Percentiles rank a stretch among this genome's conserved stretches.
These are phyloP conservation scores for Candida smagusa DNA, from an alignment of 1,139 yeast genomes.

Conservation along the genomic window DNA sequence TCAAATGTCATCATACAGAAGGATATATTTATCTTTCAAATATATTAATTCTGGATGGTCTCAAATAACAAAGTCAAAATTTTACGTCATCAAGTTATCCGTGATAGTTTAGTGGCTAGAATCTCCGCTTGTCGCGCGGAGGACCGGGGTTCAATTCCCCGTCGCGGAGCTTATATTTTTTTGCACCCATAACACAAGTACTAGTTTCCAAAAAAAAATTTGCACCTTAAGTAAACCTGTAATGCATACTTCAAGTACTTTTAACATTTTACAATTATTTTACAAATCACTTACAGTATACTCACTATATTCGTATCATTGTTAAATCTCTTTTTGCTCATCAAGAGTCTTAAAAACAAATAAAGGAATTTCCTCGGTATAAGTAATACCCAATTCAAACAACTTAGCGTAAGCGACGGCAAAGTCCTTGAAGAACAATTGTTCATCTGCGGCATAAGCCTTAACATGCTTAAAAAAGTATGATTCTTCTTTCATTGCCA, in stretches of 20 bases:
- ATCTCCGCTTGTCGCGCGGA: constrained; percentile 55
- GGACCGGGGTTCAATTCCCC: constrained; percentile 73
- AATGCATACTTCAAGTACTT: no score
- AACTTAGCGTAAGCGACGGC: constrained; percentile 65
- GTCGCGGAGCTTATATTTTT: constrained; percentile 62
- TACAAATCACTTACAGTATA: no score
- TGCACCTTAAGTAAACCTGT: no score
- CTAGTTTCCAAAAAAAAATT: no score
- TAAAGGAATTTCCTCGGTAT: constrained; percentile 44
- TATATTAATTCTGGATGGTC: no score
- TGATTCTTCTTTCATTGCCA: constrained; percentile 66
- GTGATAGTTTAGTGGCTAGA: constrained; percentile 49
- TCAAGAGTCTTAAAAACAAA: constrained; percentile 66
- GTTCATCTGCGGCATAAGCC: constrained; percentile 69
- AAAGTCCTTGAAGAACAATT: constrained; percentile 69
- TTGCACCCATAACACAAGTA: no score
- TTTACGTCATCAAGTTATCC: constrained; percentile 20
- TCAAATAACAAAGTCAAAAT: no score
- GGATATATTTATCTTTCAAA: no score
- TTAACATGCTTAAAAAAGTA: constrained; percentile 64
- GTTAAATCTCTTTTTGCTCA: constrained; percentile 41
- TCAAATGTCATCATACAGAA: no score
- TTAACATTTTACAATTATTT: no score
- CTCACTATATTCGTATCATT: not conserved
- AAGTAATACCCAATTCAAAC: constrained; percentile 71